Evolutionary conservation across 768 basidiomycete genomes (phyloP), one percentile per base, ranked within the genome.

Genomic region (Tricholomella constricta): DNA sequence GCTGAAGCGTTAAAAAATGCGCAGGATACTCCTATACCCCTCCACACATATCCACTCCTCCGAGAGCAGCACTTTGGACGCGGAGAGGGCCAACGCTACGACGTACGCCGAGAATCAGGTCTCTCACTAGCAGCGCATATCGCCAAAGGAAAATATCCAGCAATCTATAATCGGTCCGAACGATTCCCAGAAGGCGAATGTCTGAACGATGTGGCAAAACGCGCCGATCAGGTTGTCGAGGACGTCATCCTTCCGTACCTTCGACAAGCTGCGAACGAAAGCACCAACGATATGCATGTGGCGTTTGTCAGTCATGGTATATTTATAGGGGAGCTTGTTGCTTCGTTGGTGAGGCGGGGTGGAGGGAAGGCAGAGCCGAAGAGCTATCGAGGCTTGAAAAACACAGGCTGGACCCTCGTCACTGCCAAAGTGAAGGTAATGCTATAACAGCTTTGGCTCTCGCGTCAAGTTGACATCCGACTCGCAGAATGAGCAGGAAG

Each of bases 281-380:
- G 72, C 31, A 63, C 53, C 41, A 63, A 71, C 34, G 73, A 75
- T 29, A 57, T 77, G 3, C 79, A 85, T 55, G 65, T 91, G 22
- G 88, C 82, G 1, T 60, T 91, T 34, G 83, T 90, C 42, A 89
- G 89, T 68, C 90, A 93, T 66, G 88, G 91, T 0, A 59, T 89
- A 19, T 85, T 84, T 66, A 86, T 91, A 40, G 72, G 70, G 23
- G 83, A 86, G 67, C 67, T 87, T 12, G 63, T 89, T 4, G 71
- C 73, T 20, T 77, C 78, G 23, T 65, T 90, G 38, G 57, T 82
- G 51, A 74, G 67, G 58, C 72, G 66, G 56, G 72, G 75, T 55
- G 68, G 61, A 58, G 34, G 66, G 52, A 1, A 50, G 22, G 45
- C 61, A 38, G 46, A 57, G 47, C 50, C 67, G 19, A 23, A 55